Conservation (phyloP, 495 filamentous ascomycete species). For the Tuber melanosporum region DNA sequence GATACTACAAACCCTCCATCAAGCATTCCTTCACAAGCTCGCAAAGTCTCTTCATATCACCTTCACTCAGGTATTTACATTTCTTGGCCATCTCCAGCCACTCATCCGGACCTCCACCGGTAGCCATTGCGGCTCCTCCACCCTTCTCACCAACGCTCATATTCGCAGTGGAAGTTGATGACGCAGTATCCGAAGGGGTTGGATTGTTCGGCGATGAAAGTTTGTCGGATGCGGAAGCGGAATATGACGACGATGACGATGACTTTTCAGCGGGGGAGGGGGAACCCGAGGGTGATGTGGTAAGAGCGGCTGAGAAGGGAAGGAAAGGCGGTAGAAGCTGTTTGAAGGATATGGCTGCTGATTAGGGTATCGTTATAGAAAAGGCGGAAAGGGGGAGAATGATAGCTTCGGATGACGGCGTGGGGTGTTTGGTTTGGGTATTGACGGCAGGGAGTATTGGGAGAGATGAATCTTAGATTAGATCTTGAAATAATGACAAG, state of each 20-base stretch:
- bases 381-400: neutral
- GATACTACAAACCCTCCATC: slow-evolving; percentile 19
- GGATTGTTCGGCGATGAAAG: slow-evolving; percentile 16
- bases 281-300: slow-evolving; percentile 17
- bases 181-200: slow-evolving; percentile 10
- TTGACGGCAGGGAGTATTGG: slow-evolving; percentile 13
- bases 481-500: neutral
- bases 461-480: slow-evolving; percentile 5
- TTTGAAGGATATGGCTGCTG: slow-evolving; percentile 31
- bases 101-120: slow-evolving; percentile 82
- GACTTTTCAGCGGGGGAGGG: neutral
- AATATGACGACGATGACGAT: neutral
- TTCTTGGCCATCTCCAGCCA: slow-evolving; percentile 93
- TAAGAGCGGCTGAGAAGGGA: slow-evolving; percentile 15
- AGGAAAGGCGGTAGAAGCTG: slow-evolving; percentile 29
- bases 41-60: slow-evolving; percentile 95
- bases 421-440: slow-evolving; percentile 25
- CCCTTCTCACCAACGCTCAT: slow-evolving; percentile 57
- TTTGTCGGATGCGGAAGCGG: slow-evolving; percentile 15
- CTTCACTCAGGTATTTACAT: slow-evolving; percentile 91
- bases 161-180: slow-evolving; percentile 13
- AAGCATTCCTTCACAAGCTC: slow-evolving; percentile 85
- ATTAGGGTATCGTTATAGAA: slow-evolving; percentile 11
- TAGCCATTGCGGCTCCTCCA: slow-evolving; percentile 84
- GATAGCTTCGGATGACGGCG: slow-evolving; percentile 10